Percentiles rank a stretch among this genome's conserved stretches.
These are phyloP conservation scores for Podospora conica DNA, from an alignment of 495 filamentous ascomycete species.

Conservation along the genomic window DNA sequence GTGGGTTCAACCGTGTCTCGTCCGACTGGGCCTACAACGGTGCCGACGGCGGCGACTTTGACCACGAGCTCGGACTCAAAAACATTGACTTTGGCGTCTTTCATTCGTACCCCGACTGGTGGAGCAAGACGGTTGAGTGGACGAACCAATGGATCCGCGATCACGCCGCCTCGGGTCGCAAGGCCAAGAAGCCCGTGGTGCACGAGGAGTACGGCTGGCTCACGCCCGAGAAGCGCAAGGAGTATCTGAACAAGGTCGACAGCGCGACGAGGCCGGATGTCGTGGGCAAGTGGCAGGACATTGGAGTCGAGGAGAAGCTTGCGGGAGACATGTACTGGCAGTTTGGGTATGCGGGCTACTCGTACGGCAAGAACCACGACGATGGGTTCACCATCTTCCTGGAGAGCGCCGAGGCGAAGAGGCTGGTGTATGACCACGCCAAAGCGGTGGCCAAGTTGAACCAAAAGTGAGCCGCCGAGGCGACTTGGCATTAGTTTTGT, in stretches of 20 bases:
- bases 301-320: constrained; percentile 46
- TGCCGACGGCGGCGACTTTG: constrained; percentile 59
- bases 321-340: constrained; percentile 61
- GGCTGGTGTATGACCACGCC: constrained; percentile 31
- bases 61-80: constrained; percentile 48
- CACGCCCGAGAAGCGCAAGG: constrained; percentile 35
- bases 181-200: constrained; percentile 58
- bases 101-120: constrained; percentile 57
- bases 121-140: constrained; percentile 36
- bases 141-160: constrained; percentile 55
- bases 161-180: constrained; percentile 50
- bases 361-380: constrained; percentile 50
- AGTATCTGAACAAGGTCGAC: constrained; percentile 23
- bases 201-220: constrained; percentile 62
- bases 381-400: constrained; percentile 52
- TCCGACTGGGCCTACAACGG: constrained; percentile 56
- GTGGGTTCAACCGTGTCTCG: constrained; percentile 36
- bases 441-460: constrained; percentile 25
- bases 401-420: constrained; percentile 35
- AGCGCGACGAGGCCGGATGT: constrained; percentile 40
- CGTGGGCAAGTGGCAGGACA: constrained; percentile 53
- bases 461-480: background rate
- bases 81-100: constrained; percentile 63
- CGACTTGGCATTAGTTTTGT: background rate
- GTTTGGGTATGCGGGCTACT: constrained; percentile 49